Evolutionary conservation across 2,329 filamentous ascomycete genomes (phyloP), one percentile per base, ranked within the genome.

Genomic region (Albifimbria verrucaria): DNA sequence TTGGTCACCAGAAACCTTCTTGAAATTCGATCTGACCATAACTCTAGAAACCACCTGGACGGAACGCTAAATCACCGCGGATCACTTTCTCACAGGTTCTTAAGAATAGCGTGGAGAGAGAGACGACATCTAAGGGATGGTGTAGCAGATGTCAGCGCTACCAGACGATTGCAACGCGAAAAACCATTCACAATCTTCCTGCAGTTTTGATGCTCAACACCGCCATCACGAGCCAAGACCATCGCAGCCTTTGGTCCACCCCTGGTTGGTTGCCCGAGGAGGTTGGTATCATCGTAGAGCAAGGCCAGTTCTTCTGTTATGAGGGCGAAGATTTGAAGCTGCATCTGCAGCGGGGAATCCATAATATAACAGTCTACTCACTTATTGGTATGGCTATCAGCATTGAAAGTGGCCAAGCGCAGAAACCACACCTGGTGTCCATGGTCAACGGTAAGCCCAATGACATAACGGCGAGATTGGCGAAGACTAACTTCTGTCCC

Each of bases 241-340:
- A 91, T 32, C 87, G 87, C 61, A 81, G 88, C 54, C 78, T 96
- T 17, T 99, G 95, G 95, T 85, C 90, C 1, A 90, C 86, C 12
- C 90, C 90, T 1, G 90, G 90, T 17, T 99, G 93, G 87, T 77
- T 99, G 12, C 94, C 94, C 0, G 89, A 94, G 65, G 92, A 97
- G 68, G 92, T 99, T 62, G 94, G 94, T 36, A 84, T 99, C 64
- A 90, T 96, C 53, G 84, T 96, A 53, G 90, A 95, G 55, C 85
- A 90, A 62, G 91, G 90, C n/a, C 90, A 96, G 65, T 90, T 97
- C 65, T 92, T 90, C 70, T 97, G 92, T 70, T 97, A 92, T 59
- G 92, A 99, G 70, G 93, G 94, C 2, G 88, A 96, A 50, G 92
- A 97, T 62, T 72, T 99, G 58, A 88, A 87, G 65, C 73, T 89